phyloP scores from a whole-genome alignment of 2,329 filamentous ascomycete genomes.

The Arachnomyces sp. region DNA sequence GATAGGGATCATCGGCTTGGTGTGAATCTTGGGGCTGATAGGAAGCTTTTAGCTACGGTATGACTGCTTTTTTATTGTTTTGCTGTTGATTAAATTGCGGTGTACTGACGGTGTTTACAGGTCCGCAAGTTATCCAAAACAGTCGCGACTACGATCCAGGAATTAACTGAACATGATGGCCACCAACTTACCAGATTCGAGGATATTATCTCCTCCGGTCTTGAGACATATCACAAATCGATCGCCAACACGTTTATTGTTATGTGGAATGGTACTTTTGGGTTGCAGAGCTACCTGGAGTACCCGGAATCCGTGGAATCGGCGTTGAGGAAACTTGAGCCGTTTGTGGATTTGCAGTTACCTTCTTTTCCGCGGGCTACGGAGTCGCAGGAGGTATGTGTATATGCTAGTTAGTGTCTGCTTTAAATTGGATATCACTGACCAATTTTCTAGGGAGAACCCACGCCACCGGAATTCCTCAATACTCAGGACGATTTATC shows the following conservation, averaged over 20 bases:
- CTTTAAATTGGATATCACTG: conserved; percentile 2
- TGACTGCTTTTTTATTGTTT: conserved; percentile 10
- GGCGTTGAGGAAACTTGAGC: conserved; percentile 53
- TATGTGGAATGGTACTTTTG: conserved; percentile 66
- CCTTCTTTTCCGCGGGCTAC: conserved; percentile 38
- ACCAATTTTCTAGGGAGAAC: conserved; percentile 10
- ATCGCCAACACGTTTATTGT: conserved; percentile 45
- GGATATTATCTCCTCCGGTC: conserved; percentile 43
- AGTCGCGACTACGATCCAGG: conserved; percentile 24
- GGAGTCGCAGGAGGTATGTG: conserved; percentile 23
- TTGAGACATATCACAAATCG: conserved; percentile 44
- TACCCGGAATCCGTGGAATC: conserved; percentile 59
- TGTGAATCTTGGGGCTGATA: conserved; percentile 21
- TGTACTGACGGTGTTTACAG: conserved; percentile 11
- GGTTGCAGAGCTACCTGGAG: conserved; percentile 47
- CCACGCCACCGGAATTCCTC: conserved; percentile 28
- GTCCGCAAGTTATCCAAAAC: conserved; percentile 25
- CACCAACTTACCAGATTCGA: conserved; percentile 44
- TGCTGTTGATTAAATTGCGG: conserved; percentile 14
- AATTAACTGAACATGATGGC: conserved; percentile 19
- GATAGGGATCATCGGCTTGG: conserved; percentile 24
- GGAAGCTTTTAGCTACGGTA: conserved; percentile 27
- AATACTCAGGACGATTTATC: conserved; percentile 44
- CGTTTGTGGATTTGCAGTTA: conserved; percentile 44
- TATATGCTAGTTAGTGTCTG: not conserved